A percentile compares a stretch with the other conserved stretches of the same genome.
Conservation (phyloP, 768 basidiomycete genomes). For the Leucocoprinus leucothites region DNA sequence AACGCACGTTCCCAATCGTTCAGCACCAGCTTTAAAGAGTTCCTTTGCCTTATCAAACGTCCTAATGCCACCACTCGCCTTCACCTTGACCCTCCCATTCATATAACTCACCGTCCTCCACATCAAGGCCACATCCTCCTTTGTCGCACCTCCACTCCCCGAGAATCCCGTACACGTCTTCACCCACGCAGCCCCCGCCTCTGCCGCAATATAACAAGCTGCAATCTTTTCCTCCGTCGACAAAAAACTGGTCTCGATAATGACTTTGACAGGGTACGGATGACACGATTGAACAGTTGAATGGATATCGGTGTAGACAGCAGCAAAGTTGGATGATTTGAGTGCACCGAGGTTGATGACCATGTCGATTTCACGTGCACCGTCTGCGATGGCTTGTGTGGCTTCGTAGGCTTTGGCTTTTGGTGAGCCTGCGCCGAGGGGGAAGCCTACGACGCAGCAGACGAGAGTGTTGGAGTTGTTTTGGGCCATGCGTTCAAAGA, state of each 20-base stretch:
- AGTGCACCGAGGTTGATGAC: constrained; percentile 48
- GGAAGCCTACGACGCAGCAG: constrained; percentile 51
- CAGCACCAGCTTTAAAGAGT: constrained; percentile 48
- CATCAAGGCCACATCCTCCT: constrained; percentile 43
- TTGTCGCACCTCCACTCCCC: constrained; percentile 40
- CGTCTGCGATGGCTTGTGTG: constrained; percentile 39
- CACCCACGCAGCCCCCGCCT: constrained; percentile 50
- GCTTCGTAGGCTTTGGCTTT: constrained; percentile 47
- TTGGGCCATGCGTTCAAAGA: constrained; percentile 35
- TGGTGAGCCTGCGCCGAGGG: constrained; percentile 43
- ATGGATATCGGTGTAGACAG: constrained; percentile 37
- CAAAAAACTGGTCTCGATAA: constrained; percentile 49
- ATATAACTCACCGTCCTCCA: constrained; percentile 35
- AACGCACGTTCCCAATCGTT: constrained; percentile 52
- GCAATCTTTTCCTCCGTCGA: constrained; percentile 43
- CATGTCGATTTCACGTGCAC: constrained; percentile 50
- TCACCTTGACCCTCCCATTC: constrained; percentile 38
- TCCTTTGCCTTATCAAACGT: constrained; percentile 42
- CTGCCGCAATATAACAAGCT: constrained; percentile 42
- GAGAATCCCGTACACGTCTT: constrained; percentile 54
- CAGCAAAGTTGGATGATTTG: constrained; percentile 32
- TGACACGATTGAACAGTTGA: constrained; percentile 33
- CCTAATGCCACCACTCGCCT: constrained; percentile 50
- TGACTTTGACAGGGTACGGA: constrained; percentile 43
- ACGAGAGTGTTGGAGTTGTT: constrained; percentile 33